phyloP scores from a whole-genome alignment of 1,284 basidiomycete genomes.

The Anthracocystis panici-leucophaei region DNA sequence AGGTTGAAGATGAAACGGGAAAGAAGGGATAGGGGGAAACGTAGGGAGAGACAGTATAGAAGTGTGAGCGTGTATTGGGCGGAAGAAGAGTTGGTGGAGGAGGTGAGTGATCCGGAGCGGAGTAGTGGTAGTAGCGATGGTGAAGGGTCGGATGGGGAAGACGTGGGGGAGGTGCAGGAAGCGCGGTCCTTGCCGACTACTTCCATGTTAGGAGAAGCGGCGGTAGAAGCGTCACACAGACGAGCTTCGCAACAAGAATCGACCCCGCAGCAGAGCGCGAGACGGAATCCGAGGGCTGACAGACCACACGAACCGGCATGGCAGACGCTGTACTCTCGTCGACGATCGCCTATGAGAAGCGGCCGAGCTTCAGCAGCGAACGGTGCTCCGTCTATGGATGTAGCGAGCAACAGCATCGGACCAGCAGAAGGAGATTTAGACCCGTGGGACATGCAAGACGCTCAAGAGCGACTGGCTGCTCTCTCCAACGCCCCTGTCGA shows the following conservation, averaged over 20 bases:
- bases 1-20: constrained; percentile 4
- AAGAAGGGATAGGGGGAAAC: neutral
- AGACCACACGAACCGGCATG: constrained; percentile 39
- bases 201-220: neutral
- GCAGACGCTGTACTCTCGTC: constrained; percentile 44
- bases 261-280: neutral
- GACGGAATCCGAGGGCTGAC: constrained; percentile 19
- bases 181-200: constrained; percentile 3
- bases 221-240: neutral
- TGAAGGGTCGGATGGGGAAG: constrained; percentile 3
- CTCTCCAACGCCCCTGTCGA: constrained; percentile 6
- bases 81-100: constrained; percentile 47
- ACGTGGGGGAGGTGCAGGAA: neutral
- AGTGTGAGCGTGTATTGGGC: constrained; percentile 51
- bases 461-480: constrained; percentile 40
- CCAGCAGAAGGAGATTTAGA: constrained; percentile 48
- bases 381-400: neutral
- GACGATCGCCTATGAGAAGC: constrained; percentile 11
- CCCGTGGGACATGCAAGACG: constrained; percentile 53
- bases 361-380: neutral
- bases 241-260: constrained; percentile 7
- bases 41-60: constrained; percentile 20
- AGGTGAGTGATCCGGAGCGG: constrained; percentile 33
- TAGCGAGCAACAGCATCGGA: constrained; percentile 10
- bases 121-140: constrained; percentile 11